Percentiles rank a stretch among this genome's conserved stretches.
Evolutionary conservation across 371 early-diverging fungal species (phyloP).

Genomic region (Mortierella sp.): DNA sequence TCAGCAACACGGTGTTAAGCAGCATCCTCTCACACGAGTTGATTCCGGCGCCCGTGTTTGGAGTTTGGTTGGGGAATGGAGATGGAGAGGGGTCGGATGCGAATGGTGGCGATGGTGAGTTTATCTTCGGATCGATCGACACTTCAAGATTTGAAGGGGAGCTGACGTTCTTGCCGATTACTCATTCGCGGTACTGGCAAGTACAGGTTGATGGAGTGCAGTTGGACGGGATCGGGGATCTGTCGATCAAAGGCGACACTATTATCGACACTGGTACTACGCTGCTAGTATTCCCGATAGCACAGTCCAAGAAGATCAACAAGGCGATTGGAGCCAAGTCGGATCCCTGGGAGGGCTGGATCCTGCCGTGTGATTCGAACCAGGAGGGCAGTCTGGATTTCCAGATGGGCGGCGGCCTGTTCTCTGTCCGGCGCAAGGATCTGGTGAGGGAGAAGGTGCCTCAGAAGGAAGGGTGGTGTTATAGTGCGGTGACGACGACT

Average conservation of each 20-base stretch:
- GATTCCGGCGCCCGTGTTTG: constrained; percentile 44
- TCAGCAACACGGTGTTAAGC: constrained; percentile 33
- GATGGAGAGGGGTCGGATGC: constrained; percentile 13
- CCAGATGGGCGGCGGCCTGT: constrained; percentile 37
- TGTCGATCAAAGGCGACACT: constrained; percentile 29
- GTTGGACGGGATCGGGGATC: constrained; percentile 15
- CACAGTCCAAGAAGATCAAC: constrained; percentile 39
- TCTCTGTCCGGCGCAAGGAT: constrained; percentile 34
- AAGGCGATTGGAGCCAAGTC: constrained; percentile 39
- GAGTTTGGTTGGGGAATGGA: constrained; percentile 42
- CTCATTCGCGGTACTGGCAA: constrained; percentile 42
- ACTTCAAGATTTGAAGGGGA: constrained; percentile 58
- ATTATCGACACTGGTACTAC: constrained; percentile 53
- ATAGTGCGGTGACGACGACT: constrained; percentile 39
- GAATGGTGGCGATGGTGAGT: constrained; percentile 44
- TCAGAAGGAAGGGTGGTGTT: constrained; percentile 30
- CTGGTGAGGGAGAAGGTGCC: constrained; percentile 42
- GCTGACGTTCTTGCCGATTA: constrained; percentile 60
- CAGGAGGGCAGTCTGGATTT: constrained; percentile 40
- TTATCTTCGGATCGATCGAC: constrained; percentile 52
- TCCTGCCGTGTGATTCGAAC: constrained; percentile 44
- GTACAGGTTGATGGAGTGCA: constrained; percentile 30
- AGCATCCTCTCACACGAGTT: constrained; percentile 32
- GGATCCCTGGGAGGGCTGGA: constrained; percentile 47
- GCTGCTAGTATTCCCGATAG: constrained; percentile 35